These are phyloP conservation scores for Termitomyces sp. DNA, from an alignment of 768 basidiomycete genomes.

Conservation along the genomic window DNA sequence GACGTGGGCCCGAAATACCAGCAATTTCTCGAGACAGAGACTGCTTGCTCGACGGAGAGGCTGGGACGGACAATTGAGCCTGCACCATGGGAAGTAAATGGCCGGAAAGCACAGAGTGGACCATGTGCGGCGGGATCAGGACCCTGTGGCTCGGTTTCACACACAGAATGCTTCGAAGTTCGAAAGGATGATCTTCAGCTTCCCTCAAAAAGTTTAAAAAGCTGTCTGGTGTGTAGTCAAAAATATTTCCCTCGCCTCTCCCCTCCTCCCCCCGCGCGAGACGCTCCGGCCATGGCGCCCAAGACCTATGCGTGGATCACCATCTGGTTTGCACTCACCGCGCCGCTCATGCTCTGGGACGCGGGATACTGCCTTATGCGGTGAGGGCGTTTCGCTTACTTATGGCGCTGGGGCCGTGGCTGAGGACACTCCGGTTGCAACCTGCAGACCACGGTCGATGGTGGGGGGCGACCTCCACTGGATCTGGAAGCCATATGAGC, in stretches of 20 bases:
- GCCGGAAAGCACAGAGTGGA: not conserved
- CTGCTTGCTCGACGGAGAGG: not conserved
- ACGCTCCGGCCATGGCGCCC: conserved; percentile 19
- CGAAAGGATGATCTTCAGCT: conserved; percentile 18
- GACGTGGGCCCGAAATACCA: too few relatives aligned
- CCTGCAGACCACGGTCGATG: conserved; percentile 35
- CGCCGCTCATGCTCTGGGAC: conserved; percentile 68
- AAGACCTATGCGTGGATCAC: conserved; percentile 42
- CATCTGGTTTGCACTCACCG: conserved; percentile 52
- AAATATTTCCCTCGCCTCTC: conserved; percentile 10
- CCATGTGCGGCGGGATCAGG: conserved; percentile 12
- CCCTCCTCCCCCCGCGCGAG: not conserved
- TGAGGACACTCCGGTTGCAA: not conserved
- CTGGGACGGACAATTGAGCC: not conserved
- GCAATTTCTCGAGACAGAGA: not conserved
- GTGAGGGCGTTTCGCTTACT: conserved; percentile 32
- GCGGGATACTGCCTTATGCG: conserved; percentile 45
- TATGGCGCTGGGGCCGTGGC: conserved; percentile 14
- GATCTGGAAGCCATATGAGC: conserved; percentile 74
- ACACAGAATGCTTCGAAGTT: conserved; percentile 17
- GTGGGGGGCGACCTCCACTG: conserved; percentile 75
- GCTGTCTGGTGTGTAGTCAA: conserved; percentile 4
- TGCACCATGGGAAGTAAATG: not conserved
- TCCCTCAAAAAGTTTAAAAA: conserved; percentile 19
- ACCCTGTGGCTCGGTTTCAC: conserved; percentile 13